Evolutionary conservation across 2,329 filamentous ascomycete genomes (phyloP).

Genomic region (Hirsutella thompsonii): DNA sequence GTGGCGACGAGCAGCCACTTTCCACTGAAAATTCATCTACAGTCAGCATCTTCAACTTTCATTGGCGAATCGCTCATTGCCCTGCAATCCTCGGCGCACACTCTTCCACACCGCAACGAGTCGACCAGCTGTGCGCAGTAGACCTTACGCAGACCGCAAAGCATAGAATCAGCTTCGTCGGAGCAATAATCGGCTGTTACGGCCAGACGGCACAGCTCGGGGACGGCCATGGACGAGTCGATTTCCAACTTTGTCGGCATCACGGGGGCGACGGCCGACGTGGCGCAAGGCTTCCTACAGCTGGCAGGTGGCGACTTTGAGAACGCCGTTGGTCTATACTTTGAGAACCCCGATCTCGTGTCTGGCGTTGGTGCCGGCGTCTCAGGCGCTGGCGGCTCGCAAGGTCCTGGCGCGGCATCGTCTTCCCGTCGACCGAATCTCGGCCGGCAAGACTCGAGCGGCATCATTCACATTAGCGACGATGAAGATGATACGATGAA

Average conservation of each 20-base stretch:
- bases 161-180: too few species aligned
- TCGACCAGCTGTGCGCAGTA: too few species aligned
- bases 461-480: constrained; percentile 60
- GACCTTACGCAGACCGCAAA: too few species aligned
- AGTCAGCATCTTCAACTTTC: too few species aligned
- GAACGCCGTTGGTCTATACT: constrained; percentile 81
- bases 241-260: constrained; percentile 71
- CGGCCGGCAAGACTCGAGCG: constrained; percentile 20
- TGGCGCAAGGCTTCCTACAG: constrained; percentile 72
- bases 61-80: too few species aligned
- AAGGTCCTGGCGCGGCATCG: constrained; percentile 13
- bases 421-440: constrained; percentile 14
- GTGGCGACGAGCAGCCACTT: too few species aligned
- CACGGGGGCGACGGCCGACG: constrained; percentile 59
- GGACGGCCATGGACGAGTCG: constrained; percentile 49
- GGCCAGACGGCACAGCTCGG: not conserved
- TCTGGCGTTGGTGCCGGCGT: constrained; percentile 20
- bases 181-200: not conserved
- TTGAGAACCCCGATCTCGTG: constrained; percentile 68
- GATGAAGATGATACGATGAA: constrained; percentile 47
- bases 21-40: too few species aligned
- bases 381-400: constrained; percentile 6
- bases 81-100: too few species aligned
- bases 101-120: too few species aligned
- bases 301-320: constrained; percentile 75